Base-by-base conservation (phyloP, 805 yeast species). In the Starmerella floricola region DNA sequence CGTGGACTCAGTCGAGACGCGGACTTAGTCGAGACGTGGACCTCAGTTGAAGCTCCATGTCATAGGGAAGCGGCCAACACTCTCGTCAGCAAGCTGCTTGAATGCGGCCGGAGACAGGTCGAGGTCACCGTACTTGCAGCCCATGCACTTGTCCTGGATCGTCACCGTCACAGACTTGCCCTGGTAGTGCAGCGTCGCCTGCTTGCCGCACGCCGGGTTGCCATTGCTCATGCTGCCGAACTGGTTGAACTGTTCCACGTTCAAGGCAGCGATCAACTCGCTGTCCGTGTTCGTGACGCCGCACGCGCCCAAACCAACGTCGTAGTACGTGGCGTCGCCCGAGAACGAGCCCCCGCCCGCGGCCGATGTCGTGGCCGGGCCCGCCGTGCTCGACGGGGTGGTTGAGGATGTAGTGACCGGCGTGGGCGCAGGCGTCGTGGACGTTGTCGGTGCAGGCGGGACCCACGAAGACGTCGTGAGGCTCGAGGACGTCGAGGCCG, bases 81-180 rank as follows among this genome's bases (percentile, higher is more conserved):
- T 62, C 56, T 62, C 58, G 52, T 67, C 72, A 13, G 78, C 79
- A 46, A 76, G 60, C 48, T 62, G 53, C 30, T 60, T 41, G 55
- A 76, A 76, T 4, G 81, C 81, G 43, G 71, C 55, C 8, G 79
- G 79, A n/a, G 79, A 71, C 43, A 76, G 64, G 52, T 76, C 81
- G 45, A 76, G 67, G 52, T 68, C 73, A 44, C 71, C 57, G 38
- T 59, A 54, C 20, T 57, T 48, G 54, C 81, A 76, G 19, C 73
- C 78, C 41, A 63, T 71, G 61, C 81, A 76, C 48, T 69, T 61
- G 59, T 76, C 81, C 31, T 66, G 71, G 38, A 75, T 75, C 18
- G 70, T 69, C 37, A 76, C 81, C 34, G 63, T 66, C 44, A 74
- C 78, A 13, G 74, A 60, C 54, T 70, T 70, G 38, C 71, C 75